A percentile compares a stretch with the other conserved stretches of the same genome.
phyloP scores from a whole-genome alignment of 1,284 basidiomycete genomes.

The Ceratobasidium sp. region DNA sequence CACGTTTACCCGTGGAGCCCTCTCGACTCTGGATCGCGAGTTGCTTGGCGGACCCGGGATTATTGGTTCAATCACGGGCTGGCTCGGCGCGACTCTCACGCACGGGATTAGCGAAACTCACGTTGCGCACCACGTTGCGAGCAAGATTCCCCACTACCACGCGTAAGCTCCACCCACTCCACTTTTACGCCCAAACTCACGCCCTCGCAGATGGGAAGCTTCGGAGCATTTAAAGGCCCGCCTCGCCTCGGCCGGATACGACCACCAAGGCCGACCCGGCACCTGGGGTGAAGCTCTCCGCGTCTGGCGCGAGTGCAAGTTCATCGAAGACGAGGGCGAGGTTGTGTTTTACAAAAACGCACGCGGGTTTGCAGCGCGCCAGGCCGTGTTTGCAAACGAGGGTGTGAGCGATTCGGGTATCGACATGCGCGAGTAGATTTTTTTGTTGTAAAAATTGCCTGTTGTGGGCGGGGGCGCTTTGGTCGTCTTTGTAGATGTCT shows the following conservation, averaged over 20 bases:
- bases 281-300: slow-evolving; percentile 37
- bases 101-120: slow-evolving; percentile 94
- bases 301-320: slow-evolving; percentile 55
- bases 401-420: slow-evolving; percentile 85
- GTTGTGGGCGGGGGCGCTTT: not conserved
- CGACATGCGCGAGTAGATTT: slow-evolving; percentile 59
- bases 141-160: slow-evolving; percentile 93
- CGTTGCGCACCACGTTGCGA: slow-evolving; percentile 86
- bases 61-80: slow-evolving; percentile 72
- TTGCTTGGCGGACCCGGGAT: slow-evolving; percentile 71
- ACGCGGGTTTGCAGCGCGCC: slow-evolving; percentile 73
- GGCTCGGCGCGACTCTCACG: slow-evolving; percentile 79
- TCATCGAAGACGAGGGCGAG: slow-evolving; percentile 91
- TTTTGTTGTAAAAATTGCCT: not conserved
- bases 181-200: slow-evolving; percentile 20
- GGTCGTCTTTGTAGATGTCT: not conserved
- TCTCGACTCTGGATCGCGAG: slow-evolving; percentile 90
- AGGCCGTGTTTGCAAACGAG: slow-evolving; percentile 66
- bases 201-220: slow-evolving; percentile 78
- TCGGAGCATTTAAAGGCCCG: slow-evolving; percentile 84
- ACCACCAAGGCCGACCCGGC: slow-evolving; percentile 48
- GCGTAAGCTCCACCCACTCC: slow-evolving; percentile 56
- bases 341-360: slow-evolving; percentile 93
- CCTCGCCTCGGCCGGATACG: slow-evolving; percentile 67
- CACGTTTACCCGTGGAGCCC: slow-evolving; percentile 94